Evolutionary conservation across 805 yeast genomes (phyloP), one percentile per base, ranked within the genome.

Genomic region (Jamesozyma jinghongensis): DNA sequence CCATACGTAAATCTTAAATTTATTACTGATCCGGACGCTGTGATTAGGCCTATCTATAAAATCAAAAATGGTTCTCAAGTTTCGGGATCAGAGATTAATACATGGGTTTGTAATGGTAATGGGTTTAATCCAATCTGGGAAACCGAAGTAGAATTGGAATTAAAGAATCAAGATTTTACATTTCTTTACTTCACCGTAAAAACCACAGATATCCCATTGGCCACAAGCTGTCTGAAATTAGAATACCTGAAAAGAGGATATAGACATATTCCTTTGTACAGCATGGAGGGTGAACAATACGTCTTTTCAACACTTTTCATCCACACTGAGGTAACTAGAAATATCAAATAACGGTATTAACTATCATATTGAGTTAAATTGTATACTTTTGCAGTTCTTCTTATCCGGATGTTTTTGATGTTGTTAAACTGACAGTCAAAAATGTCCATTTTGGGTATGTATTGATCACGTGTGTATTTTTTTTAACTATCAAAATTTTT

Each of bases 81-180:
- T 3, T 41, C 51, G 5, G 43, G 27, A 4, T 39, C 43, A 1
- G 47, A 46, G 10, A 49, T 48, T 8, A 32, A 50, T 2, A 65
- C 71, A 0, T 47, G 45, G 10, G 37, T 49, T 3, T 71, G 81
- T 1, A 54, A 59, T 5, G 77, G 75, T 37, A 87, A 88, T 61
- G 97, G 97, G 0, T 85, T 85, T 62, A 86, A 84, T 54, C 97
- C 97, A 0, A 61, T 71, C 5, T 90, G 97, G 97, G 75, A 80
- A 46, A 69, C 72, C 37, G 57, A 54, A 4, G 70, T 79, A 45
- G 46, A 56, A n/a, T 70, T 80, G 2, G 51, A 52, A 0, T 49
- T 68, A 5, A 57, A 61, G 3, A 57, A 69, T 6, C 57, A 54
- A 5, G 61, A 66, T 40, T 65, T 82, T 32, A 71, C 77, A 2